Evolutionary conservation across 2,329 filamentous ascomycete genomes (phyloP), one percentile per base, ranked within the genome.

Genomic region (Elsinoe perseae): DNA sequence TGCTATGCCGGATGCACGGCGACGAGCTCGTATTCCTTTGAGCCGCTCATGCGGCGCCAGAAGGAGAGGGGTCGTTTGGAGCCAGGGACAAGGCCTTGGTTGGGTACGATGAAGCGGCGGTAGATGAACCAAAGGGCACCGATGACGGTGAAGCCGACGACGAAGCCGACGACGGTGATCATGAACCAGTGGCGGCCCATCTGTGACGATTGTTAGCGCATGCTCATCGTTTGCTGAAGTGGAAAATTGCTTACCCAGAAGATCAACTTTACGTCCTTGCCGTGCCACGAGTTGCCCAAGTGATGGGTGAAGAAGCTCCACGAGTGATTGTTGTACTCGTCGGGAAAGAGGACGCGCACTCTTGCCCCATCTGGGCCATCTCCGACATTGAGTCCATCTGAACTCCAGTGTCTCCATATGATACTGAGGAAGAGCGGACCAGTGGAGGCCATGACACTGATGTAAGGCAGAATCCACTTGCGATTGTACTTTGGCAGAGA

Each of bases 371-470:
- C 66, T 8, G 58, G 27, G 64, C 65, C 69, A 25, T 75, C 72
- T 42, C 69, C 74, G 14, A 70, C 60, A 50, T 69, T 68, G 9
- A 70, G 77, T 42, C 72, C 73, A 16, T 75, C 72, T 30, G 77
- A 75, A 68, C 83, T 82, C 69, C 87, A 90, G 68, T 88, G 82
- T 65, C 86, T 83, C 84, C 86, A 87, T 58, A 88, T 79, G 38
- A 90, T 80, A 56, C 82, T 87, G 44, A 91, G 71, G 73, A 89
- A 91, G 27, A 91, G 73, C 0, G 87, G 87, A 0, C 87, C 87
- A 0, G 87, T 87, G 8, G 82, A 83, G 46, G 85, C 84, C 87
- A 91, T 91, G 64, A 91, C 85, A 21, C 85, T 88, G 64, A 87
- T 85, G 69, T 91, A 89, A 14, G 83, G 80, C 59, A 84, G 68